These are phyloP conservation scores for Fonsecaea multimorphosa DNA, from an alignment of 2,329 filamentous ascomycete genomes.

Conservation along the genomic window DNA sequence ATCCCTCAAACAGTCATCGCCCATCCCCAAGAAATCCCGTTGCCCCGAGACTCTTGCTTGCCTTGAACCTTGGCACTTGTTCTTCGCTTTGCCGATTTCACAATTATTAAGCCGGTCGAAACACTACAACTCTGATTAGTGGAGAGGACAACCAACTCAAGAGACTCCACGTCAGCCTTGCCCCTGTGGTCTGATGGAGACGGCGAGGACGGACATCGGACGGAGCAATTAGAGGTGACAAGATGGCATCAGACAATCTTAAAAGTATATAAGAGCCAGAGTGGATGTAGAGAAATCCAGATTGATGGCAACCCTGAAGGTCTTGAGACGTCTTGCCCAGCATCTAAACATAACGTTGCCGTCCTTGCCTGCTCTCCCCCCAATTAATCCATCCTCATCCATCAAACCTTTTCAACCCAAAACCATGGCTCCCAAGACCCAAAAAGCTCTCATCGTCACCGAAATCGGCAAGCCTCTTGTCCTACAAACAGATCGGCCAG, in stretches of 20 bases:
- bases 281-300: too few species aligned
- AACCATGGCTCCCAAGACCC: slow-evolving; percentile 25
- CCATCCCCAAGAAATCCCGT: too few species aligned
- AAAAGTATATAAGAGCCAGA: neutral
- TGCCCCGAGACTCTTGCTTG: too few species aligned
- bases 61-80: too few species aligned
- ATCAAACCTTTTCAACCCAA: neutral
- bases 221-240: neutral
- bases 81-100: too few species aligned
- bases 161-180: neutral
- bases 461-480: slow-evolving; percentile 30
- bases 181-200: neutral
- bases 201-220: neutral
- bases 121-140: neutral
- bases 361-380: neutral
- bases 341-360: neutral
- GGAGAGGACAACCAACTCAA: neutral
- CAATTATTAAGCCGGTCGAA: too few species aligned
- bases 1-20: too few species aligned
- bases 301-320: too few species aligned
- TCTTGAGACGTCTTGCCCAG: too few species aligned
- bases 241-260: neutral
- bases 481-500: slow-evolving; percentile 31
- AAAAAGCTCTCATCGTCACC: slow-evolving; percentile 30
- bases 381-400: neutral